phyloP scores from a whole-genome alignment of 164 flowering plant genomes.

The Magnolia kwangsiensis region DNA sequence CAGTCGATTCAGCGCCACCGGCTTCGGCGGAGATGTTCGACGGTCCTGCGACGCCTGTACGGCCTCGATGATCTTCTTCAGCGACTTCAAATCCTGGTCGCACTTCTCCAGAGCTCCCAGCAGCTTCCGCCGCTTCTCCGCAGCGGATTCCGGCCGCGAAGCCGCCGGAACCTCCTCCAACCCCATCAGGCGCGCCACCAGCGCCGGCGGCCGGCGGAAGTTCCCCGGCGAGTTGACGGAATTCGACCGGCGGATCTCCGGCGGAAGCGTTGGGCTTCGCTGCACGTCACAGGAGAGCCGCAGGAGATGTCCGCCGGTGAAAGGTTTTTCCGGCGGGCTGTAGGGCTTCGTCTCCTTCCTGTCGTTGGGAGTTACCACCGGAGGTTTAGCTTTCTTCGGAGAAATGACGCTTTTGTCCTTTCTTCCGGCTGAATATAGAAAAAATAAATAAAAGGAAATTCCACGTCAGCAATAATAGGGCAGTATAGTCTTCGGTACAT shows the following conservation, averaged over 20 bases:
- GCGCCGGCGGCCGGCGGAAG: conserved; percentile 16
- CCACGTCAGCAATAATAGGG: background rate
- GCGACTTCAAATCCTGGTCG: conserved; percentile 63
- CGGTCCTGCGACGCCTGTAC: conserved; percentile 26
- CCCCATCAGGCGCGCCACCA: conserved; percentile 46
- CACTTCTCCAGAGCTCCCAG: conserved; percentile 72
- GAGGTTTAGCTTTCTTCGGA: background rate
- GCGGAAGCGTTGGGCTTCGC: conserved; percentile 45
- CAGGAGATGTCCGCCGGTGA: conserved; percentile 4
- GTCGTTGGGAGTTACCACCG: background rate
- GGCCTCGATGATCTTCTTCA: conserved; percentile 59
- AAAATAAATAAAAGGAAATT: background rate
- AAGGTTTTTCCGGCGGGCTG: background rate
- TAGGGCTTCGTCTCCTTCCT: too few species aligned
- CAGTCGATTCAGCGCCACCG: background rate
- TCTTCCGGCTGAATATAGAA: conserved; percentile 23
- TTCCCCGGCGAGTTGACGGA: conserved; percentile 20
- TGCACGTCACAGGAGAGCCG: conserved; percentile 31
- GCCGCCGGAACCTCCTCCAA: conserved; percentile 18
- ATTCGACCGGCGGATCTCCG: conserved; percentile 43
- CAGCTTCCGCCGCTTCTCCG: conserved; percentile 58
- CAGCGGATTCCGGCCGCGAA: conserved; percentile 17
- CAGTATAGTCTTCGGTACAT: too few species aligned
- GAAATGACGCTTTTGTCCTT: conserved; percentile 15
- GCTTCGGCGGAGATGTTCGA: conserved; percentile 8